Conservation (phyloP, 108 stramenopile genomes). For the Skeletonema menzelii region DNA sequence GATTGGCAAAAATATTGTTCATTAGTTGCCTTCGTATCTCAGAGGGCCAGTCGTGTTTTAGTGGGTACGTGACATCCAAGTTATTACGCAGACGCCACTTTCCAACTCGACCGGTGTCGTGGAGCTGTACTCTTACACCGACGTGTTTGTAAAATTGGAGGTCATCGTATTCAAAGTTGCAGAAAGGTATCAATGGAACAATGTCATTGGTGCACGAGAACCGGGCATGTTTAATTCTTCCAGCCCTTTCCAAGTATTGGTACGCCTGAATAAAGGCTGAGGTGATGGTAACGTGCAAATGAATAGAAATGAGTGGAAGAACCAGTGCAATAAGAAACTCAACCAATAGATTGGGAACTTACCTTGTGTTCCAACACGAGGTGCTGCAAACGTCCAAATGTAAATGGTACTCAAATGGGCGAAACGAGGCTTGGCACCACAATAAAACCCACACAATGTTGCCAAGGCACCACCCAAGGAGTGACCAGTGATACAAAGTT, state of each 20-base stretch:
- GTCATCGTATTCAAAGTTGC: slow-evolving; percentile 21
- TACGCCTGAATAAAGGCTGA: slow-evolving; percentile 24
- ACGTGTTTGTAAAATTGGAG: slow-evolving; percentile 9
- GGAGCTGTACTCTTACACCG: slow-evolving; percentile 16
- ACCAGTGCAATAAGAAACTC: neutral
- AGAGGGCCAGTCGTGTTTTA: slow-evolving; percentile 9
- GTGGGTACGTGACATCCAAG: slow-evolving; percentile 25
- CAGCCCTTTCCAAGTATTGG: slow-evolving; percentile 22
- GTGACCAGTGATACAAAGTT: slow-evolving; percentile 38
- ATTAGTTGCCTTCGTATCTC: slow-evolving; percentile 2
- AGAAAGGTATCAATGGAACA: slow-evolving; percentile 16
- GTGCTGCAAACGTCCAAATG: slow-evolving; percentile 28
- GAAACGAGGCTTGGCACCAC: slow-evolving; percentile 21
- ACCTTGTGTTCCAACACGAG: slow-evolving; percentile 24
- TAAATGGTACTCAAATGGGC: slow-evolving; percentile 12
- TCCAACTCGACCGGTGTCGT: slow-evolving; percentile 19
- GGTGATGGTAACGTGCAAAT: neutral
- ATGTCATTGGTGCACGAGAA: slow-evolving; percentile 11
- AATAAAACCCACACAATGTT: slow-evolving; percentile 33
- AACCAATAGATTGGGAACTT: neutral
- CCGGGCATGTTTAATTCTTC: slow-evolving; percentile 23
- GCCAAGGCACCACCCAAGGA: slow-evolving; percentile 51
- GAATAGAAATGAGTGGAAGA: neutral
- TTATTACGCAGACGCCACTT: slow-evolving; percentile 10
- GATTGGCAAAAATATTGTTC: slow-evolving; percentile 27